Evolutionary conservation across 2,329 filamentous ascomycete species (phyloP), one percentile per base, ranked within the genome.

Genomic region (Sporothrix variecibatus): DNA sequence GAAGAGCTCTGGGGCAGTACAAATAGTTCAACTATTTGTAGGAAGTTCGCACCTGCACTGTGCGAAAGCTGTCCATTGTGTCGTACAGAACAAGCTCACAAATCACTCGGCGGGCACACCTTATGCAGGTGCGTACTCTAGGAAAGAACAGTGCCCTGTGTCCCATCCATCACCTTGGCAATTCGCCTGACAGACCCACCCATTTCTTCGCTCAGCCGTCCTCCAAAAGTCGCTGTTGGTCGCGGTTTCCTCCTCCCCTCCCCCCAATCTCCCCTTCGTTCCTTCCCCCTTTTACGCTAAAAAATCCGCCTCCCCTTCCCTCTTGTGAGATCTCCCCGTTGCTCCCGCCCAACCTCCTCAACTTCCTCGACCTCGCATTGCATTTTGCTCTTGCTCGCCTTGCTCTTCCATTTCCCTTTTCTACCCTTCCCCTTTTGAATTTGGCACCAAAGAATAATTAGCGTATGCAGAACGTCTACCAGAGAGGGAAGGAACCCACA

Each of bases 401-500:
- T 34, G 34, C 15, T 49, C 43, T 40, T 71, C 15, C 40, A 23
- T 68, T 49, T 31, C 56, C 43, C 34, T 64, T 49, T 51, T 31
- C 34, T 65, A 11, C 51, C 72, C 23, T 69, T 68, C 23, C 51
- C 70, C 40, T 43, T 72, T 49, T 34, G 51, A 15, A 71, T 60
- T 34, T 70, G 17, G 46, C 67, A 56, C 67, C 49, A 40, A 26
- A 70, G 49, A 38, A 40, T 40, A 51, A 69, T 38, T 69, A 69
- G 67, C 46, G 67, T 53, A 51, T 60, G 31, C 51, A 31, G 34
- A 28, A 62, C 51, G 49, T n/a, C 53, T 62, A 26, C 62, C 72
- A 60, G 49, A 73, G 31, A 67, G 60, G 40, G 64, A 70, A 73
- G 23, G 38, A 71, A 49, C 51, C 69, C 69, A 53, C 69, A 71